Conservation (phyloP, 805 yeast genomes). For the Ogataea saltuana region DNA sequence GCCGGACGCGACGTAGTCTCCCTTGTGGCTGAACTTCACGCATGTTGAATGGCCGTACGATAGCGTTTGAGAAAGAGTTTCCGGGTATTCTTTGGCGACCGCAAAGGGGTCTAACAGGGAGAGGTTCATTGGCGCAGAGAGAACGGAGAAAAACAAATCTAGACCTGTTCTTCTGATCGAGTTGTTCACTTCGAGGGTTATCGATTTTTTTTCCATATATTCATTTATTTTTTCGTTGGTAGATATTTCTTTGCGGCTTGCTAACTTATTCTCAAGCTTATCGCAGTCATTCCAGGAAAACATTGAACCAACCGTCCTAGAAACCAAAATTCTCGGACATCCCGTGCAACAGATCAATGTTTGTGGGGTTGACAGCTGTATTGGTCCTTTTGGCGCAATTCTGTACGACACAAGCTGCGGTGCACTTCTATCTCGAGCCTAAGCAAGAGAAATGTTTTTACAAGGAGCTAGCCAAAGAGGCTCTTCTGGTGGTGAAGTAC, state of each 20-base stretch:
- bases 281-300: no score
- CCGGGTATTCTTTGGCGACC: slow-evolving; percentile 90
- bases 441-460: slow-evolving; percentile 57
- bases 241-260: no score
- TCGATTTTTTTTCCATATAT: no score
- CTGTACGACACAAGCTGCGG: slow-evolving; percentile 22
- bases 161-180: no score
- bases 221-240: no score
- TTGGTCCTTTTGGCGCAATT: no score
- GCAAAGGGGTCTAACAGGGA: slow-evolving; percentile 87
- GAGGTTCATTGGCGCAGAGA: slow-evolving; percentile 62
- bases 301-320: no score
- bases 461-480: slow-evolving; percentile 52
- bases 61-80: slow-evolving; percentile 69
- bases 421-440: slow-evolving; percentile 54
- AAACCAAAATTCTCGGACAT: no score
- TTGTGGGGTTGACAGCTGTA: no score
- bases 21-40: slow-evolving; percentile 67
- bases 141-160: background rate
- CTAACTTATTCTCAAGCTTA: no score
- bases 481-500: slow-evolving; percentile 51
- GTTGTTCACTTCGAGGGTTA: no score
- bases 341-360: no score
- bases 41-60: slow-evolving; percentile 67
- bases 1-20: slow-evolving; percentile 87